Evolutionary conservation across 768 basidiomycete genomes (phyloP).

Genomic region (Calocera cornea): DNA sequence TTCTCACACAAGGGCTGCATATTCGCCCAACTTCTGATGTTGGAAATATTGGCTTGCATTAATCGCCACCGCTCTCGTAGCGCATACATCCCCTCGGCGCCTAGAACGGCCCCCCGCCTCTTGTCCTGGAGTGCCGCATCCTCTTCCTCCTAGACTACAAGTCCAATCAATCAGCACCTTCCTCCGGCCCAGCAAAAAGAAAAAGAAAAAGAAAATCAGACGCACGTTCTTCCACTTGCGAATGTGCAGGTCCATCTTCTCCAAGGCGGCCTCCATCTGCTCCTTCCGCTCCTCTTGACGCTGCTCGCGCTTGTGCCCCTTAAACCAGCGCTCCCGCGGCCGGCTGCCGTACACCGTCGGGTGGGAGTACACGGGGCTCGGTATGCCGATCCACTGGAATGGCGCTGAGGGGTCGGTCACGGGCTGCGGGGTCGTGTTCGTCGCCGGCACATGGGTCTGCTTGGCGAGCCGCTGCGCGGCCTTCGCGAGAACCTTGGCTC

Average conservation of each 20-base stretch:
- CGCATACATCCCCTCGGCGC: too few species aligned
- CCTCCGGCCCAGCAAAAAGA: neutral
- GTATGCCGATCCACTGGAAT: constrained; percentile 40
- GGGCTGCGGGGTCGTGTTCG: constrained; percentile 15
- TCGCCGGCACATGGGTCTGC: constrained; percentile 18
- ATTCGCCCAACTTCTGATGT: too few species aligned
- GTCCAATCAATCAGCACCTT: too few species aligned
- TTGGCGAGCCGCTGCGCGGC: constrained; percentile 17
- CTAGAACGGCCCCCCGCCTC: too few species aligned
- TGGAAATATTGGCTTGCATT: too few species aligned
- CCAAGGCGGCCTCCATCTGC: neutral
- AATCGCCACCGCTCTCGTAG: too few species aligned
- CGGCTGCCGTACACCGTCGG: neutral
- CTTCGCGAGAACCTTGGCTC: constrained; percentile 26
- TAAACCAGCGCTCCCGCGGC: constrained; percentile 66
- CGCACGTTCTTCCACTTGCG: constrained; percentile 7
- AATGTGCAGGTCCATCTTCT: constrained; percentile 7
- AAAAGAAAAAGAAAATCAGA: neutral
- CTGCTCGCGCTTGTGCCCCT: constrained; percentile 76
- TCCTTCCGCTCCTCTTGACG: constrained; percentile 6
- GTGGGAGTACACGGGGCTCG: neutral
- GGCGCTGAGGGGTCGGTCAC: constrained; percentile 32
- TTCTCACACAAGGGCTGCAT: too few species aligned
- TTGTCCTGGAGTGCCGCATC: too few species aligned
- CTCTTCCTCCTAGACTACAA: too few species aligned